Evolutionary conservation across 78 protist species (phyloP).

Genomic region (Planoprotostelium fungivorum): DNA sequence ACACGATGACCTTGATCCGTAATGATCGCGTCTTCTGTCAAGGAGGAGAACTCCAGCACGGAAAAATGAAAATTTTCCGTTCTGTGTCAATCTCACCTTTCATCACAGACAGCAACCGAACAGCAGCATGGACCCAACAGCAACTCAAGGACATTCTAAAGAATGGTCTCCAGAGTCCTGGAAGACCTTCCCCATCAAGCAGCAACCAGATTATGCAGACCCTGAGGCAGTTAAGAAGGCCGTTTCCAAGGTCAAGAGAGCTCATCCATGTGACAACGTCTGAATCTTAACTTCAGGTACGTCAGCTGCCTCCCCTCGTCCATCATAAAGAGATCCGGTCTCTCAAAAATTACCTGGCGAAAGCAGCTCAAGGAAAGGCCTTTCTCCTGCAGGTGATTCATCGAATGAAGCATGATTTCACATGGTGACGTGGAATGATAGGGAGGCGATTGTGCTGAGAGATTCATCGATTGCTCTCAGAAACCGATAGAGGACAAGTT

Average conservation of each 20-base stretch:
- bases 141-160: background rate
- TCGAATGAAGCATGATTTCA: background rate
- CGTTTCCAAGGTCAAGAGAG: background rate
- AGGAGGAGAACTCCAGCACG: too few relatives aligned
- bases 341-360: conserved; percentile 17
- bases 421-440: too few relatives aligned
- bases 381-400: conserved; percentile 39
- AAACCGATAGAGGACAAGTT: conserved; percentile 30
- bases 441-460: conserved; percentile 81
- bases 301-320: conserved; percentile 50
- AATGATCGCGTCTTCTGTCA: too few relatives aligned
- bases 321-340: conserved; percentile 18
- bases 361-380: conserved; percentile 33
- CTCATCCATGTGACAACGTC: too few relatives aligned
- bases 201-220: conserved; percentile 54
- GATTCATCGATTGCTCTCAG: conserved; percentile 36
- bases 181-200: conserved; percentile 12
- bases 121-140: background rate
- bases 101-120: too few relatives aligned
- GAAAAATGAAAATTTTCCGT: too few relatives aligned
- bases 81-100: too few relatives aligned
- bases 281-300: background rate
- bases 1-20: too few relatives aligned
- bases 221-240: background rate
- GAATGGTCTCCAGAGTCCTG: conserved; percentile 30